These are phyloP conservation scores for Cryptococcus jaspeensis DNA, from an alignment of 1,284 basidiomycete species.

Conservation along the genomic window DNA sequence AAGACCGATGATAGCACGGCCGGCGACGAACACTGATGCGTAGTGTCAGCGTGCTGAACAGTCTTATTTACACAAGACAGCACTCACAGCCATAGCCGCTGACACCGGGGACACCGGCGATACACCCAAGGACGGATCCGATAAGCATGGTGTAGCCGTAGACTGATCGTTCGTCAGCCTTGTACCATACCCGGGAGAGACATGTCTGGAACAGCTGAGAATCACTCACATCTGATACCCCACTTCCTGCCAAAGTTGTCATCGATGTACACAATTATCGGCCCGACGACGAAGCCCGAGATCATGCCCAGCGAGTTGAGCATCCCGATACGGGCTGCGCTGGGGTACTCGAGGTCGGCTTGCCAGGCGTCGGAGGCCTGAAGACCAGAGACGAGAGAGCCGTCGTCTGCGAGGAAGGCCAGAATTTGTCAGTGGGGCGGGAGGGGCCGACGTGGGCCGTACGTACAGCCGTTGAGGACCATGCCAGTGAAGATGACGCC, in stretches of 20 bases:
- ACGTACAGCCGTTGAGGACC: constrained; percentile 51
- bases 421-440: neutral
- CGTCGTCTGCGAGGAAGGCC: constrained; percentile 41
- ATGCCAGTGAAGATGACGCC: constrained; percentile 52
- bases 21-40: constrained; percentile 42
- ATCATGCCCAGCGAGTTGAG: constrained; percentile 47
- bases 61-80: neutral
- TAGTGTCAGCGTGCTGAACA: neutral
- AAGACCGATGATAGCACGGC: constrained; percentile 49
- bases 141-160: constrained; percentile 48
- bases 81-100: constrained; percentile 47
- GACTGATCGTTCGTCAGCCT: constrained; percentile 26
- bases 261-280: constrained; percentile 49
- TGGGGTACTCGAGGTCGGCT: constrained; percentile 42
- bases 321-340: constrained; percentile 40
- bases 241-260: constrained; percentile 47
- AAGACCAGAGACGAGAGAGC: constrained; percentile 49
- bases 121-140: constrained; percentile 47
- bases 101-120: constrained; percentile 42
- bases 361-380: constrained; percentile 50
- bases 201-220: too few relatives aligned
- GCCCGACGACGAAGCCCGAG: constrained; percentile 48
- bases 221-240: constrained; percentile 50
- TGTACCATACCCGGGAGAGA: too few relatives aligned
- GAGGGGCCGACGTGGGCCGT: neutral